Base-by-base conservation (phyloP, 179 eudicot species). In the Camellia oleifera region DNA sequence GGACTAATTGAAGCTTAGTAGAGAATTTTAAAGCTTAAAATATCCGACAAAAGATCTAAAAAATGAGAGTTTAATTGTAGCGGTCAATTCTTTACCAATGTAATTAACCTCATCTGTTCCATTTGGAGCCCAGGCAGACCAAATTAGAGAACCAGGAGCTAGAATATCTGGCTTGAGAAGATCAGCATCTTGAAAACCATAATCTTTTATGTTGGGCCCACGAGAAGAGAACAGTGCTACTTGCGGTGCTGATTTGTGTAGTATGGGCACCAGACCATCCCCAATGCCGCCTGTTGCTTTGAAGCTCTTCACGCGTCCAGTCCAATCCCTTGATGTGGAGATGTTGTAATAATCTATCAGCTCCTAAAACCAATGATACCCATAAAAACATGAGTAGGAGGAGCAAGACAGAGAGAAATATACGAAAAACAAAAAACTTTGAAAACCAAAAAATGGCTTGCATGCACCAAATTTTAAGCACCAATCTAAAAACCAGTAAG, bases 71-170 rank as follows among this genome's bases (percentile, higher is more conserved):
- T 12, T 10, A 64, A 69, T 53, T n/a, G 20, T 18, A n/a, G 14
- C 56, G 23, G 58, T 13, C 56, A 81, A 78, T 15, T 18, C 11
- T 66, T 84, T 89, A 92, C 97, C 98, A 40, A 76, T 75, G 69
- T 87, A 94, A 79, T 94, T 92, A 32, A 94, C 88, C 83, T 94
- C 97, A 77, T 94, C 98, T 5, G 98, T 94, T 77, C 98, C 98
- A 80, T 91, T 91, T n/a, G 88, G 92, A 50, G 98, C 82, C 98
- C 98, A 94, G 60, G 98, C 97, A 60, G 92, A 92, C 98, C 98
- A 94, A 57, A 94, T 94, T 77, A 94, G 93, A 83, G 94, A 81
- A 72, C 98, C 98, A 11, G 98, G 98, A 78, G 98, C 98, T 76
- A 94, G 84, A 82, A 94, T 94, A 86, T 94, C 98, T 13, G 98